Conservation (phyloP, 331 rosid genomes). For the Telfairia occidentalis region DNA sequence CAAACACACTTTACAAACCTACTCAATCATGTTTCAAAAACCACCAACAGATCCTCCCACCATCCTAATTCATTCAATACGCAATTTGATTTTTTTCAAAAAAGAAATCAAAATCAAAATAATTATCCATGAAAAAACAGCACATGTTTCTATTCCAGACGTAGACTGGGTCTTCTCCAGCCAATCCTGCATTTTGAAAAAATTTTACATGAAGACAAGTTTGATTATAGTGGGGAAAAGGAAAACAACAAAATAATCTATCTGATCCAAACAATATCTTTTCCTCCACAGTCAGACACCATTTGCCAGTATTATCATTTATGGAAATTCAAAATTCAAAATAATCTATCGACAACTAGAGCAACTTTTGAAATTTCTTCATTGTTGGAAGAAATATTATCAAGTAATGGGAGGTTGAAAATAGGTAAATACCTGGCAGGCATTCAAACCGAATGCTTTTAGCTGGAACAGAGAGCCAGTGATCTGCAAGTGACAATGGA, state of each 20-base stretch:
- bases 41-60: background rate
- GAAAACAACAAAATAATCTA: background rate
- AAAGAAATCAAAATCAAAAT: background rate
- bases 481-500: slow-evolving; percentile 8
- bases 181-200: background rate
- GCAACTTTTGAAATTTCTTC: background rate
- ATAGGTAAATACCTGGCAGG: background rate
- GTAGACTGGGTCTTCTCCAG: background rate
- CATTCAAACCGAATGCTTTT: background rate
- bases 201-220: background rate
- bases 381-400: background rate
- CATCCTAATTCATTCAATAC: background rate
- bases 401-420: background rate
- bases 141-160: background rate
- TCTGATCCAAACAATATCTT: background rate
- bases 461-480: background rate
- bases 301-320: background rate
- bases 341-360: background rate
- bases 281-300: background rate
- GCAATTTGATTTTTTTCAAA: background rate
- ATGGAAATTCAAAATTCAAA: background rate
- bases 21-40: background rate
- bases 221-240: background rate
- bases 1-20: background rate
- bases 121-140: background rate